Conservation (phyloP, 2,329 filamentous ascomycete genomes). For the Fusarium transvaalense region DNA sequence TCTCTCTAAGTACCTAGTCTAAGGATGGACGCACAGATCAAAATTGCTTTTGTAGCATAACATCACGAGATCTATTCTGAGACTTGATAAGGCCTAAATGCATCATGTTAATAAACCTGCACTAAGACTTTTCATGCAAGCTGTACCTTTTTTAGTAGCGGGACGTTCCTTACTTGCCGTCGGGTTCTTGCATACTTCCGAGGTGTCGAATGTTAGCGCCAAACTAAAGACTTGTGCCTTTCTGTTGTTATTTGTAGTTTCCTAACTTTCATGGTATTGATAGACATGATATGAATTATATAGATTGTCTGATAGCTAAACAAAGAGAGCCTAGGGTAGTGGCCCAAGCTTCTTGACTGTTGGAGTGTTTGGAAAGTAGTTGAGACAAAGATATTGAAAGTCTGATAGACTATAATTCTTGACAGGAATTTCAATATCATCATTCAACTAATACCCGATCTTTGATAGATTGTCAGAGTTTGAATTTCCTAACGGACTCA, state of each 20-base stretch:
- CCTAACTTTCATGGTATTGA: background rate
- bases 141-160: slow-evolving; percentile 6
- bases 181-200: slow-evolving; percentile 26
- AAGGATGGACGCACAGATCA: slow-evolving; percentile 15
- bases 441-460: no score
- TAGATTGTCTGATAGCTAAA: background rate
- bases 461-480: background rate
- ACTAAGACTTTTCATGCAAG: slow-evolving; percentile 10
- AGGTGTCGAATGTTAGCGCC: slow-evolving; percentile 12
- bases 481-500: background rate
- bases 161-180: slow-evolving; percentile 24
- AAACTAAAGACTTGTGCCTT: slow-evolving; percentile 16
- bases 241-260: background rate
- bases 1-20: no score
- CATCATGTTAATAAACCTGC: slow-evolving; percentile 1
- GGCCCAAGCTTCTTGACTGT: background rate
- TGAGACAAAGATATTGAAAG: background rate
- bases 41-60: background rate
- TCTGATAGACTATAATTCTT: background rate
- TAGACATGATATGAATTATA: no score
- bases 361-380: background rate
- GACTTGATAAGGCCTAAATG: background rate
- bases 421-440: background rate
- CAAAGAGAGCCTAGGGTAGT: background rate
- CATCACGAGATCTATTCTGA: slow-evolving; percentile 11